Evolutionary conservation across 441 rosid species (phyloP).

Genomic region (Capsella rubella): DNA sequence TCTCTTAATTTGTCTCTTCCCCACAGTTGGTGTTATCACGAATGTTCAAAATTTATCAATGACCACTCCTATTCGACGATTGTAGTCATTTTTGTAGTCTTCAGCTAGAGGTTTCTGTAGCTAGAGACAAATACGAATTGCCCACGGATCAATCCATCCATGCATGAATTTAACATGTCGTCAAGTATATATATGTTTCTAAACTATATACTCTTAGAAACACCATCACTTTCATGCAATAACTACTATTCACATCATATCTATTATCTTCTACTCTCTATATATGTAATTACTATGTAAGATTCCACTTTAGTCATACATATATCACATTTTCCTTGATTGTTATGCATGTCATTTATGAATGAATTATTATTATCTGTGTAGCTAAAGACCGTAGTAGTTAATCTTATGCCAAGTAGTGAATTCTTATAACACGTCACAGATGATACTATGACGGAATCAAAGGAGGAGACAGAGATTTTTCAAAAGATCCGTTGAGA

Average conservation of each 20-base stretch:
- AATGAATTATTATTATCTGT: too few species aligned
- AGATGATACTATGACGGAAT: slow-evolving; percentile 15
- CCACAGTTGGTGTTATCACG: neutral
- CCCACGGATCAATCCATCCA: neutral
- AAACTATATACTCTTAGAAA: slow-evolving; percentile 1
- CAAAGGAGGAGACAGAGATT: slow-evolving; percentile 21
- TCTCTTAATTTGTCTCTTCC: slow-evolving; percentile 26
- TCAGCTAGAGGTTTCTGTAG: slow-evolving; percentile 16
- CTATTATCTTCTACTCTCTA: neutral
- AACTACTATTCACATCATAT: neutral
- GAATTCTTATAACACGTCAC: slow-evolving; percentile 7
- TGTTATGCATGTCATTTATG: neutral
- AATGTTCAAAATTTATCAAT: slow-evolving; percentile 10
- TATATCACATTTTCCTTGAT: neutral
- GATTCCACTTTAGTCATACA: neutral
- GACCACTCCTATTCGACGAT: neutral
- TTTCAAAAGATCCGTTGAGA: slow-evolving; percentile 22
- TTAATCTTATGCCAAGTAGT: neutral
- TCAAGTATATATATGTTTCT: too few species aligned
- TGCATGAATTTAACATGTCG: neutral
- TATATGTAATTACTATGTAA: neutral
- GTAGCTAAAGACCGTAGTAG: neutral
- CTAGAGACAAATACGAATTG: slow-evolving; percentile 6
- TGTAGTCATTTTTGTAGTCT: neutral
- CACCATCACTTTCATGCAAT: neutral